Conservation (phyloP, 768 basidiomycete species). For the Dentipellis sp. region DNA sequence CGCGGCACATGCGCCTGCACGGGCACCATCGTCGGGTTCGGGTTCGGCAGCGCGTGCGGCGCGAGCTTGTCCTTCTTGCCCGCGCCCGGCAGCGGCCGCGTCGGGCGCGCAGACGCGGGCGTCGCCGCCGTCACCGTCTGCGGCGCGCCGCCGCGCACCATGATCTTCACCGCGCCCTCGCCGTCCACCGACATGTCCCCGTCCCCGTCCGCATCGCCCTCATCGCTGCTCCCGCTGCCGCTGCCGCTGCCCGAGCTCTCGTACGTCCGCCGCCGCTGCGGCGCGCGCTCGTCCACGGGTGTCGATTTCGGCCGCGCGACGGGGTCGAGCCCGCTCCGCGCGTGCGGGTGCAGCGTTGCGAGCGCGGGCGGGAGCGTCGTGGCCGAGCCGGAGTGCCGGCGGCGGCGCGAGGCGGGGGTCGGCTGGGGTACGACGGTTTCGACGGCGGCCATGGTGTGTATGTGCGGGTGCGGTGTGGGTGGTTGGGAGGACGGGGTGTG, state of each 20-base stretch:
- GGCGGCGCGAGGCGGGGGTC: slow-evolving; percentile 21
- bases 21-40: slow-evolving; percentile 77
- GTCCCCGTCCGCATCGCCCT: too few relatives aligned
- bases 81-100: not conserved
- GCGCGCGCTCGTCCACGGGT: slow-evolving; percentile 48
- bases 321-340: slow-evolving; percentile 27
- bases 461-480: not conserved
- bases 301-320: slow-evolving; percentile 71
- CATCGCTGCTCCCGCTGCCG: too few relatives aligned
- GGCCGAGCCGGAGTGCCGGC: slow-evolving; percentile 55
- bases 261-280: slow-evolving; percentile 18
- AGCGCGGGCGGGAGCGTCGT: slow-evolving; percentile 24
- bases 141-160: slow-evolving; percentile 25
- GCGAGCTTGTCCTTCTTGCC: not conserved
- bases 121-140: not conserved
- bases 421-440: not conserved
- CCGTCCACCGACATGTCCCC: slow-evolving; percentile 18
- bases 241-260: slow-evolving; percentile 12
- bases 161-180: slow-evolving; percentile 28
- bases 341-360: slow-evolving; percentile 16
- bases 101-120: not conserved
- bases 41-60: slow-evolving; percentile 13
- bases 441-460: not conserved
- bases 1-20: slow-evolving; percentile 70
- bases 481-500: too few relatives aligned